Evolutionary conservation across 768 basidiomycete species (phyloP).

Genomic region (Leccinum aurantiacum): DNA sequence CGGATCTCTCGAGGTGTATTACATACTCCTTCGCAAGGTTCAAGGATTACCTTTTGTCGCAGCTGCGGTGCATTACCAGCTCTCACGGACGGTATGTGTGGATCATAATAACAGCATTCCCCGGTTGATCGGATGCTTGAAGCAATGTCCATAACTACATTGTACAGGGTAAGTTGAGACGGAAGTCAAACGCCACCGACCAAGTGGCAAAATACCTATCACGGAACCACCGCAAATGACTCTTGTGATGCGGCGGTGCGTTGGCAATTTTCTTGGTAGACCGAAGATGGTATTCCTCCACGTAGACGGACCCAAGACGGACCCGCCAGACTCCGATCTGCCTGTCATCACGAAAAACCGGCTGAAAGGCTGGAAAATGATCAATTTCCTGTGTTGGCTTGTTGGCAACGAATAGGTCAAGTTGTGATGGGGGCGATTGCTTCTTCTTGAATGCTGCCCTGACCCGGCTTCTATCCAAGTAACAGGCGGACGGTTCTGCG

Average conservation of each 20-base stretch:
- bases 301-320: constrained; percentile 99
- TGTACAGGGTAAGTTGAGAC: constrained; percentile 93
- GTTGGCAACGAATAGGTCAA: background rate
- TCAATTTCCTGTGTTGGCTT: constrained; percentile 35
- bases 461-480: background rate
- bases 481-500: background rate
- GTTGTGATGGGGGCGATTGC: background rate
- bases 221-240: constrained; percentile 91
- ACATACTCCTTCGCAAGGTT: constrained; percentile 90
- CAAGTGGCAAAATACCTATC: constrained; percentile 43
- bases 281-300: constrained; percentile 1
- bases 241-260: background rate
- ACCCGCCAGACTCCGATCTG: constrained; percentile 88
- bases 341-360: constrained; percentile 78
- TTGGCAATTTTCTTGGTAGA: constrained; percentile 3
- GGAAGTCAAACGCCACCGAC: constrained; percentile 94
- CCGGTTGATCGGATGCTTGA: constrained; percentile 92
- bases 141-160: constrained; percentile 98
- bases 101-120: constrained; percentile 57
- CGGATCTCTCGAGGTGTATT: constrained; percentile 99
- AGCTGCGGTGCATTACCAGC: constrained; percentile 96
- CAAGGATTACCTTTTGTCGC: constrained; percentile 98
- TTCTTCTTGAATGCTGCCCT: background rate
- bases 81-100: constrained; percentile 82
- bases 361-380: constrained; percentile 77